phyloP scores from a whole-genome alignment of 495 filamentous ascomycete genomes.

The Parmelia sp. region DNA sequence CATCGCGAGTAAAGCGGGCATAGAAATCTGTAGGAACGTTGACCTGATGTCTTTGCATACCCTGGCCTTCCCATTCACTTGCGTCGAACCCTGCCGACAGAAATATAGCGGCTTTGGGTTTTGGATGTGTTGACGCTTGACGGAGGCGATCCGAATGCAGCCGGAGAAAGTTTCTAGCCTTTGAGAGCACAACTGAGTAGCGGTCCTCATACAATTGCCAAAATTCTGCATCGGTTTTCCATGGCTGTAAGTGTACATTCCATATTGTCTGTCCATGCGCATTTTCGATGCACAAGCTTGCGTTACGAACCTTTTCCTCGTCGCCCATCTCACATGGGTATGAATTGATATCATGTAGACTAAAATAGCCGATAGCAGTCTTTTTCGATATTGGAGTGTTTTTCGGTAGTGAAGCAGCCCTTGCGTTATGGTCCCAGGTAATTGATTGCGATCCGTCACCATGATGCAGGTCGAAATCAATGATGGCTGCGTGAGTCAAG shows the following conservation, averaged over 20 bases:
- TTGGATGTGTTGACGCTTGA: slow-evolving; percentile 42
- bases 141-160: slow-evolving; percentile 58
- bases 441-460: slow-evolving; percentile 94
- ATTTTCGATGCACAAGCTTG: slow-evolving; percentile 85
- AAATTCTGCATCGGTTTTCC: slow-evolving; percentile 75
- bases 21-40: slow-evolving; percentile 97
- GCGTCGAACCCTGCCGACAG: slow-evolving; percentile 95
- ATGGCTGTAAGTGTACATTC: slow-evolving; percentile 90
- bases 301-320: slow-evolving; percentile 80
- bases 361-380: slow-evolving; percentile 89
- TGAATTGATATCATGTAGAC: slow-evolving; percentile 94
- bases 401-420: slow-evolving; percentile 49
- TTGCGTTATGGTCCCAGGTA: slow-evolving; percentile 75
- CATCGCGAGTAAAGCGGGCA: slow-evolving; percentile 77
- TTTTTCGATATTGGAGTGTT: slow-evolving; percentile 67
- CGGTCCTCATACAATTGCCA: slow-evolving; percentile 77
- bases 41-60: slow-evolving; percentile 91
- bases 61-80: slow-evolving; percentile 82
- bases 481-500: slow-evolving; percentile 87
- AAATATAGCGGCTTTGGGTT: slow-evolving; percentile 80
- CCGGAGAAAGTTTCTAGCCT: slow-evolving; percentile 68
- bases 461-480: slow-evolving; percentile 96
- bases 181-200: slow-evolving; percentile 69
- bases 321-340: slow-evolving; percentile 91
- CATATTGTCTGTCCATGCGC: slow-evolving; percentile 88